These are phyloP conservation scores for Sugiyamaella marilandica DNA, from an alignment of 805 yeast species.

Conservation along the genomic window DNA sequence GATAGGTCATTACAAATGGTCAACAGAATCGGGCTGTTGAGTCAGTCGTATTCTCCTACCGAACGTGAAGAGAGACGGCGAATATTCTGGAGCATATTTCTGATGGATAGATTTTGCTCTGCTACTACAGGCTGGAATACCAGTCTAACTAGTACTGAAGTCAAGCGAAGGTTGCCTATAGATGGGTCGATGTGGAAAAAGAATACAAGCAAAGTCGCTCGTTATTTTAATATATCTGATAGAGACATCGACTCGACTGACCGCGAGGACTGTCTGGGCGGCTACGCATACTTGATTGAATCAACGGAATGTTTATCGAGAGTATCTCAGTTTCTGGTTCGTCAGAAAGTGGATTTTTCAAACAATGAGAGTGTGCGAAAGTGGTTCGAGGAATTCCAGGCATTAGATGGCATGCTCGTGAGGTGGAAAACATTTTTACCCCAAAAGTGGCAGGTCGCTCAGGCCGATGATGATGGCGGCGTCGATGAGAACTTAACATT, in stretches of 20 bases:
- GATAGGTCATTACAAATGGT: conserved; percentile 11
- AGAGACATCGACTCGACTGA: conserved; percentile 10
- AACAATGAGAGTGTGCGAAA: conserved; percentile 5
- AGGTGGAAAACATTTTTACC: conserved; percentile 16
- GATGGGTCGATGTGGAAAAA: conserved; percentile 13
- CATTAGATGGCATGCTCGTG: conserved; percentile 13
- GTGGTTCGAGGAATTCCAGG: conserved; percentile 14
- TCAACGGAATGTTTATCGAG: conserved; percentile 16
- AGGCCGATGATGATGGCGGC: conserved; percentile 9
- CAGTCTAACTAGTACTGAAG: conserved; percentile 12
- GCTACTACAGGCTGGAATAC: conserved; percentile 18
- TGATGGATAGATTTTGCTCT: conserved; percentile 17
- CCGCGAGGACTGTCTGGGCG: conserved; percentile 13
- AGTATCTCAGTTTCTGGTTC: conserved; percentile 9
- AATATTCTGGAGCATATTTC: conserved; percentile 16
- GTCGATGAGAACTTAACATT: conserved; percentile 17
- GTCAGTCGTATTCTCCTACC: conserved; percentile 7
- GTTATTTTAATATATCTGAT: conserved; percentile 13
- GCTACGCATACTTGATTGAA: conserved; percentile 16
- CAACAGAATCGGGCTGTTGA: conserved; percentile 16
- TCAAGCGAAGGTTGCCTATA: conserved; percentile 14
- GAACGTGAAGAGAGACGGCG: conserved; percentile 17
- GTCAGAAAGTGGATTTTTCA: conserved; percentile 8
- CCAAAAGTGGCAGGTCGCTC: conserved; percentile 12
- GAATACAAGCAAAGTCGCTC: conserved; percentile 5